Conservation (phyloP, 768 basidiomycete genomes). For the Phylloporus arenicola region DNA sequence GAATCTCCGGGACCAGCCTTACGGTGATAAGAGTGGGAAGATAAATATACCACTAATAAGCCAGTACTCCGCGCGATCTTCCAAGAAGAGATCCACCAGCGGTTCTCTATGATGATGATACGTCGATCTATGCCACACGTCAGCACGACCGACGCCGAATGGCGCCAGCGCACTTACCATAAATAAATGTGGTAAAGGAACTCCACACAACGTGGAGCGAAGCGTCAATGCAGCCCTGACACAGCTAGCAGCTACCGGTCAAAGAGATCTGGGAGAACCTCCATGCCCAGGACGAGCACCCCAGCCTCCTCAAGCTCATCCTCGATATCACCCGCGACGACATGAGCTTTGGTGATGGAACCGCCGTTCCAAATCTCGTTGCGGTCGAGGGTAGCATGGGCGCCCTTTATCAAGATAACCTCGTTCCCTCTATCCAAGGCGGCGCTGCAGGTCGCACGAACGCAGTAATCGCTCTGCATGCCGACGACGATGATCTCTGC, state of each 20-base stretch:
- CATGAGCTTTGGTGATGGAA: constrained; percentile 45
- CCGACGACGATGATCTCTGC: constrained; percentile 65
- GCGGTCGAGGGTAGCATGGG: constrained; percentile 66
- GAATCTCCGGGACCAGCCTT: not conserved
- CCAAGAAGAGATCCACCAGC: not conserved
- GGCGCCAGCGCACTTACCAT: constrained; percentile 8
- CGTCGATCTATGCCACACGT: not conserved
- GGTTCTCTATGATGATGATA: not conserved
- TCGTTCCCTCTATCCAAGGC: constrained; percentile 61
- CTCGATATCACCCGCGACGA: constrained; percentile 57
- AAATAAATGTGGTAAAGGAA: not conserved
- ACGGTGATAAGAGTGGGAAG: not conserved
- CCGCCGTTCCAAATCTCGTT: constrained; percentile 58
- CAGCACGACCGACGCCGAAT: not conserved
- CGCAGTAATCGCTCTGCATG: constrained; percentile 62
- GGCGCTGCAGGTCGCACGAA: constrained; percentile 52
- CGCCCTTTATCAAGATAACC: constrained; percentile 56
- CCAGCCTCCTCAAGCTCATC: constrained; percentile 65
- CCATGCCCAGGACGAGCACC: constrained; percentile 61
- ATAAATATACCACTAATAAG: not conserved
- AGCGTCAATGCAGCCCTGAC: not conserved
- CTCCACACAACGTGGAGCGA: not conserved
- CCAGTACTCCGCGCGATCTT: not conserved
- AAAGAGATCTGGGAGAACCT: constrained; percentile 55
- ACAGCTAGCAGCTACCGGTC: constrained; percentile 41